These are phyloP conservation scores for Neospermospora avenae DNA, from an alignment of 2,329 filamentous ascomycete genomes.

Conservation along the genomic window DNA sequence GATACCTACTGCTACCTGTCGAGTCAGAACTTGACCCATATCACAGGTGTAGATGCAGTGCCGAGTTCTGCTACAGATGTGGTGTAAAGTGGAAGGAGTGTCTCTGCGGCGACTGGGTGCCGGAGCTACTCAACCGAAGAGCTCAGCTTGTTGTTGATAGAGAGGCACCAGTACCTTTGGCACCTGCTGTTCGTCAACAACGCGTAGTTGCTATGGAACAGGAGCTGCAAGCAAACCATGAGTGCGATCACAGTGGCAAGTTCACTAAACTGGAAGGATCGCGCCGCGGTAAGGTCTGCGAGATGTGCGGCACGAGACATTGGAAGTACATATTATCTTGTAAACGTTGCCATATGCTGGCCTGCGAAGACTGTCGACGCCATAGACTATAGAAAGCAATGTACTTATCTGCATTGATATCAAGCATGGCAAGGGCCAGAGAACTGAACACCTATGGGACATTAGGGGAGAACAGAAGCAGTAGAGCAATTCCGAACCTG, in stretches of 20 bases:
- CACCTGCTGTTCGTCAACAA: conserved; percentile 18
- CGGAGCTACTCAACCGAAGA: conserved; percentile 22
- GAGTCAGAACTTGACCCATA: conserved; percentile 14
- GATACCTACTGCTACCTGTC: conserved; percentile 10
- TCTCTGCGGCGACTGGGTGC: conserved; percentile 23
- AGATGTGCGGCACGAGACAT: conserved; percentile 7
- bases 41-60: conserved; percentile 23
- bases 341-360: too few species aligned
- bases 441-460: not conserved
- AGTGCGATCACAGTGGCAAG: conserved; percentile 21
- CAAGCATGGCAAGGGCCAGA: not conserved
- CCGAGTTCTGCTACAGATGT: conserved; percentile 27
- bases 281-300: conserved; percentile 15
- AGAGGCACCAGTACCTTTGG: conserved; percentile 17
- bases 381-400: too few species aligned
- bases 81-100: conserved; percentile 27
- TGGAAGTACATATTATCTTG: too few species aligned
- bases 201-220: conserved; percentile 18
- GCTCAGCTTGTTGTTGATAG: conserved; percentile 26
- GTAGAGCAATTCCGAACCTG: not conserved
- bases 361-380: too few species aligned
- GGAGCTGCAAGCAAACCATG: conserved; percentile 19
- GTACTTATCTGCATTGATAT: too few species aligned
- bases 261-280: conserved; percentile 18
- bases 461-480: not conserved